Evolutionary conservation across 768 basidiomycete genomes (phyloP), one percentile per base, ranked within the genome.

Genomic region (Tylopilus rubrobrunneus): DNA sequence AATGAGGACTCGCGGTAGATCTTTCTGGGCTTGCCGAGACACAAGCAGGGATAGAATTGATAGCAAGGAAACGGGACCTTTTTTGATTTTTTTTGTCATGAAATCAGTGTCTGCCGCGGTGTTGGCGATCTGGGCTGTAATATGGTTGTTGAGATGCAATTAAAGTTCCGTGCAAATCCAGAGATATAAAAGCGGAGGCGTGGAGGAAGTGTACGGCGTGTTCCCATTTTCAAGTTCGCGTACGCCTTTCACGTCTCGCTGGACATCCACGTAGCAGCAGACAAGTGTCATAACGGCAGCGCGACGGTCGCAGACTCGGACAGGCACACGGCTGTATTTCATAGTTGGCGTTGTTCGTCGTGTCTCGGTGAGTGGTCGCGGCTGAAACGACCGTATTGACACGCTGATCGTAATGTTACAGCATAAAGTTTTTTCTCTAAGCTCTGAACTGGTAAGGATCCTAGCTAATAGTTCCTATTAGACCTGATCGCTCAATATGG

Each of bases 401-500:
- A 49, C 56, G 42, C 65, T 67, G 57, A 69, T 56, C 44, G 43
- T 25, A 41, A 54, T 43, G 40, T 56, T 53, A 56, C 60, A 63
- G 53, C 51, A 55, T 31, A 29, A 6, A 6, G 9, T 8, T 31
- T 31, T 41, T n/a, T 37, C 17, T 37, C 39, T 15, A 17, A 11
- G 10, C 8, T 31, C 36, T 37, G 63, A 60, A 23, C 63, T 58
- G 67, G 68, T 61, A 65, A 58, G 69, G 69, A 60, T 57, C 67
- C 60, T 31, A 8, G 10, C 61, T 61, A 19, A 19, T 60, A 57
- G 58, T 58, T 54, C 52, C 21, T 49, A 19, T 36, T 29, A 15
- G 43, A 59, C 49, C 55, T 59, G 44, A 72, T 77, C 74, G 75
- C 77, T 67, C 66, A 76, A 69, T 68, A 63, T 65, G 71, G 69